Conservation (phyloP, 2,329 filamentous ascomycete genomes). For the Colletotrichum ledebouriae region DNA sequence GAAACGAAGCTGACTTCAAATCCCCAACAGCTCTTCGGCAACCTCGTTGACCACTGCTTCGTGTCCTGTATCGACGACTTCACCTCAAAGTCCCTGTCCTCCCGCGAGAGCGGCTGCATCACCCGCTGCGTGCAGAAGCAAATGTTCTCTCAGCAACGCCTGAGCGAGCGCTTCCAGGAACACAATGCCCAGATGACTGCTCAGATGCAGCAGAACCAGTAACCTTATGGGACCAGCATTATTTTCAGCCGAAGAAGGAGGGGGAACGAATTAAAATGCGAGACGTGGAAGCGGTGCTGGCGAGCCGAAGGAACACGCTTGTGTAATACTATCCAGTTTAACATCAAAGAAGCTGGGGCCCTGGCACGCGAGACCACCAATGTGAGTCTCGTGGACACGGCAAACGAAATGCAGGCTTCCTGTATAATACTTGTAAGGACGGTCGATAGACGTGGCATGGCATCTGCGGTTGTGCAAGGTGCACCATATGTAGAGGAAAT, state of each 20-base stretch:
- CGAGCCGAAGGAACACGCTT: constrained; percentile 2
- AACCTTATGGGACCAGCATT: constrained; percentile 42
- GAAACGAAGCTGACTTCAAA: constrained; percentile 27
- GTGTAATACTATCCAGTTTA: constrained; percentile 41
- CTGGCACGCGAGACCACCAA: constrained; percentile 8
- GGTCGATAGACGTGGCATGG: constrained; percentile 31
- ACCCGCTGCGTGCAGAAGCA: constrained; percentile 96
- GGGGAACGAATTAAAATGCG: constrained; percentile 20
- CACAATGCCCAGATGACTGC: constrained; percentile 72
- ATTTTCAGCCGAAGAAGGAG: not conserved
- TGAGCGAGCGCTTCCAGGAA: constrained; percentile 90
- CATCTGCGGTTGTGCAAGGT: constrained; percentile 24
- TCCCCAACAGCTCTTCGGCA: constrained; percentile 66
- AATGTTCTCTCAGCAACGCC: constrained; percentile 89
- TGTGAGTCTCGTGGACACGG: constrained; percentile 10
- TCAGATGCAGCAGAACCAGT: constrained; percentile 64
- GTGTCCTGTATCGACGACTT: constrained; percentile 98
- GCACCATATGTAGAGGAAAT: constrained; percentile 6
- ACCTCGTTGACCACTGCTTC: constrained; percentile 91
- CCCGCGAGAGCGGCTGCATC: constrained; percentile 91
- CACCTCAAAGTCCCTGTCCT: constrained; percentile 93
- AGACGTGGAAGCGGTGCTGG: constrained; percentile 2
- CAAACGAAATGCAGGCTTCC: constrained; percentile 20
- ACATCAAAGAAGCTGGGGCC: constrained; percentile 8
- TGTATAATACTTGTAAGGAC: constrained; percentile 36